Evolutionary conservation across 73 alveolate genomes (phyloP), one percentile per base, ranked within the genome.

Genomic region (Paramecium biaurelia): DNA sequence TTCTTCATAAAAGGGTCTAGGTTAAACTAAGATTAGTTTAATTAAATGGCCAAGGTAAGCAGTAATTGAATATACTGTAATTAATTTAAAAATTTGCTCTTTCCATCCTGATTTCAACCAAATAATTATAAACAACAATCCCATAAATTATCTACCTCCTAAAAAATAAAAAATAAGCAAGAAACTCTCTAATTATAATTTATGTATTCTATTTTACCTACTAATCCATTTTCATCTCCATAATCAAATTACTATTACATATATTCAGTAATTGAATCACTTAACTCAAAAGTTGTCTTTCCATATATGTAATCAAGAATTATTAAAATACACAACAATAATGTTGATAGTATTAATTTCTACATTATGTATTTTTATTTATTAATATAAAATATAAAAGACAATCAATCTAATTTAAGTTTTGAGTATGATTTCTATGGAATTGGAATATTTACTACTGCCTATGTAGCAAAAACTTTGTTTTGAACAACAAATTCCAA

Each of bases 71-170:
- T 79, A 79, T 12, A 79, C 43, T 14, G 90, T 42, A 26, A 79
- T 79, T 43, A 79, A 41, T 45, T 79, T 79, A 7, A 79, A 41
- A 43, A 79, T 18, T 34, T 79, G 53, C 72, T 79, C 90, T 34
- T 79, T 79, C 72, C 4, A 30, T 18, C 90, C 90, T 42, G 90
- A 32, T 79, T 43, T 47, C 70, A 43, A 41, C 90, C 90, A 79
- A 21, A 79, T n/a, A 10, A 41, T 42, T 41, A 43, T 12, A 72
- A 79, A 41, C 7, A 79, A 7, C 7, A 26, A 21, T 2, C 56
- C 56, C 26, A 63, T 45, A 34, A 79, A 79, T 42, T 32, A 23
- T 79, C 76, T 5, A 10, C 56, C 72, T 23, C 90, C 90, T 1
- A 45, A 38, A 23, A 20, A 6, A 26, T 58, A 79, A 41, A 79